Evolutionary conservation across 2,329 filamentous ascomycete species (phyloP).

Genomic region (Talaromyces sp.): DNA sequence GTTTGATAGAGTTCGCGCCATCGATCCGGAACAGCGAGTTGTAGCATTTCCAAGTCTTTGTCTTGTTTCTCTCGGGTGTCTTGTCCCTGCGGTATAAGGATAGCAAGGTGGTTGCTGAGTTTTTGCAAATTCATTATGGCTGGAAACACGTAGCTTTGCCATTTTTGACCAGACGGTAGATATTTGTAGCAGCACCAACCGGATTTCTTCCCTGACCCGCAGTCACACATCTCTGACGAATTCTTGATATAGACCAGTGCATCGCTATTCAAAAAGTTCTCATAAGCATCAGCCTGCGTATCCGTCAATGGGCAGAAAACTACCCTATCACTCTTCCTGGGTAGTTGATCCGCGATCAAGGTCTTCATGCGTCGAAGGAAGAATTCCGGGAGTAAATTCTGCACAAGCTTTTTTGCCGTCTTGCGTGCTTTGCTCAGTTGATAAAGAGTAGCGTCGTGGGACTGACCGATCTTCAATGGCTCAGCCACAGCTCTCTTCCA

Average conservation of each 20-base stretch:
- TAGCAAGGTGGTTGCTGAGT: slow-evolving; percentile 84
- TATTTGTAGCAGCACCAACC: slow-evolving; percentile 74
- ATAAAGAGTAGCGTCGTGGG: slow-evolving; percentile 78
- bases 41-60: slow-evolving; percentile 69
- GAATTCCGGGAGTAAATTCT: slow-evolving; percentile 81
- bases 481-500: slow-evolving; percentile 76
- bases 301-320: slow-evolving; percentile 90
- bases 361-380: slow-evolving; percentile 92
- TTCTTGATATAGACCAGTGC: slow-evolving; percentile 64
- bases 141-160: slow-evolving; percentile 78
- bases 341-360: slow-evolving; percentile 84
- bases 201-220: slow-evolving; percentile 61
- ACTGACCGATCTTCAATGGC: slow-evolving; percentile 81
- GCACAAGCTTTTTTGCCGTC: slow-evolving; percentile 76
- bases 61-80: slow-evolving; percentile 68
- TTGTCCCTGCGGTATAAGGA: slow-evolving; percentile 65
- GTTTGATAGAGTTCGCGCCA: slow-evolving; percentile 71
- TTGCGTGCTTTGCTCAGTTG: slow-evolving; percentile 76
- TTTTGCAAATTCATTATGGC: slow-evolving; percentile 78
- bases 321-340: slow-evolving; percentile 89
- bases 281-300: slow-evolving; percentile 74
- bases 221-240: slow-evolving; percentile 64
- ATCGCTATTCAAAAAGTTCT: slow-evolving; percentile 70
- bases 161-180: slow-evolving; percentile 59
- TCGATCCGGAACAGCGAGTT: slow-evolving; percentile 65